Evolutionary conservation across 768 basidiomycete genomes (phyloP), one percentile per base, ranked within the genome.

Genomic region (Boletus pseudopeckii): DNA sequence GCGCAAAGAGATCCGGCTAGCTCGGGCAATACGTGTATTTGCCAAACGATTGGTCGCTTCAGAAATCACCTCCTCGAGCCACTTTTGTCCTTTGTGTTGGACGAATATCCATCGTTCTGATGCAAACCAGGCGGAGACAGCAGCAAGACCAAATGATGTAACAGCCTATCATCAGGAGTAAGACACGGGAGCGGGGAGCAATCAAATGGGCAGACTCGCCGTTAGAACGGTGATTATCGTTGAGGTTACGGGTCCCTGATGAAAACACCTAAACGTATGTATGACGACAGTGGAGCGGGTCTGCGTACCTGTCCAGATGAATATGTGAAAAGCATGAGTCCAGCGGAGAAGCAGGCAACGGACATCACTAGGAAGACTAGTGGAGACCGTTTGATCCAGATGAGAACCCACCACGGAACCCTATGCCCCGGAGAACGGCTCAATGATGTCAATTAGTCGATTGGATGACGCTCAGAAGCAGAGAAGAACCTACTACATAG

Each of bases 331-430:
- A 85, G 80, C 62, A 86, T 84, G 17, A 91, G 76, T 14, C 89
- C 89, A 39, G 87, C 77, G 1, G 86, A 90, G 70, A 92, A 92
- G 69, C 85, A 87, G 38, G 87, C 86, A 42, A 91, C 88, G 49
- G 90, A 89, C 67, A 91, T 77, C 54, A 91, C 88, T 43, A 91
- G 80, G 73, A 91, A 90, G 56, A 90, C 86, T 33, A 92, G 76
- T 14, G 89, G 89, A 6, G 88, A 88, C 34, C 88, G 77, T 65
- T 90, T 91, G 73, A 91, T 91, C 89, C 88, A 92, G 60, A 91
- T 90, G 39, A 80, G 66, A 22, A 81, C 78, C 79, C 79, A 80
- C 79, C 79, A 80, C 9, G 79, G 79, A 46, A 81, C 79, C 56
- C 79, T 75, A 58, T 80, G 75, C 49, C 79, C 77, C 49, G 79